Conservation (phyloP, 768 basidiomycete species). For the Basidioascus undulatus region DNA sequence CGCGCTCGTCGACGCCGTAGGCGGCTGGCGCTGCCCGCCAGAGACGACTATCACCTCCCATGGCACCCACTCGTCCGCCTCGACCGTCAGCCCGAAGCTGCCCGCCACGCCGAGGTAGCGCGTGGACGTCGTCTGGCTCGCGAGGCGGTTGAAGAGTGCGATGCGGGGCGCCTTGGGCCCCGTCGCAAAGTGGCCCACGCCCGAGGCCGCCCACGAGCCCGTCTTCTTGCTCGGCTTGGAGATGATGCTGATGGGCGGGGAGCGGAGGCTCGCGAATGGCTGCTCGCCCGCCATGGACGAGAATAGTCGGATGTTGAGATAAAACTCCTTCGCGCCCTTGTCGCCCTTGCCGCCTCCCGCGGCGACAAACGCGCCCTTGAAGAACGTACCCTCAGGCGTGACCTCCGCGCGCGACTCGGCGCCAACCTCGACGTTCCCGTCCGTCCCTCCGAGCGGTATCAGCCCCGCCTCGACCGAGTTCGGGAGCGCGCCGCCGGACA, state of each 20-base stretch:
- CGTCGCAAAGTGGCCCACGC: too few relatives aligned
- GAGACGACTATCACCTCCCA: background rate
- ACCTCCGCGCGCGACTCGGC: too few relatives aligned
- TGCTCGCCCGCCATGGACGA: background rate
- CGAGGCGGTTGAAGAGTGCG: conserved; percentile 84
- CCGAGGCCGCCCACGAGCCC: too few relatives aligned
- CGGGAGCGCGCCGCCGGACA: too few relatives aligned
- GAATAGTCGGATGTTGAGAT: too few relatives aligned
- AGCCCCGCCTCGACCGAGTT: too few relatives aligned
- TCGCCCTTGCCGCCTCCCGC: background rate
- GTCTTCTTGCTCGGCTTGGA: conserved; percentile 96
- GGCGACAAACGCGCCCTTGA: too few relatives aligned
- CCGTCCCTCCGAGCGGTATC: too few relatives aligned
- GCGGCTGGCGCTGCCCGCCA: background rate
- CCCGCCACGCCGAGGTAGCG: conserved; percentile 91
- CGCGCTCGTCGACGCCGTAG: background rate
- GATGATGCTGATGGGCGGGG: conserved; percentile 76
- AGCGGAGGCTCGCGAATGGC: conserved; percentile 74
- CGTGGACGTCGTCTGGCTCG: conserved; percentile 85
- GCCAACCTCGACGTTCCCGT: too few relatives aligned
- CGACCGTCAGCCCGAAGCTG: conserved; percentile 79
- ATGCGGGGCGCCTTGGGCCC: conserved; percentile 79
- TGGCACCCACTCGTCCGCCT: too few relatives aligned
- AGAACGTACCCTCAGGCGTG: too few relatives aligned
- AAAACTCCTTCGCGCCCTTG: too few relatives aligned